These are phyloP conservation scores for Dillenia suffruticosa DNA, from an alignment of 164 flowering plant species.

Conservation along the genomic window DNA sequence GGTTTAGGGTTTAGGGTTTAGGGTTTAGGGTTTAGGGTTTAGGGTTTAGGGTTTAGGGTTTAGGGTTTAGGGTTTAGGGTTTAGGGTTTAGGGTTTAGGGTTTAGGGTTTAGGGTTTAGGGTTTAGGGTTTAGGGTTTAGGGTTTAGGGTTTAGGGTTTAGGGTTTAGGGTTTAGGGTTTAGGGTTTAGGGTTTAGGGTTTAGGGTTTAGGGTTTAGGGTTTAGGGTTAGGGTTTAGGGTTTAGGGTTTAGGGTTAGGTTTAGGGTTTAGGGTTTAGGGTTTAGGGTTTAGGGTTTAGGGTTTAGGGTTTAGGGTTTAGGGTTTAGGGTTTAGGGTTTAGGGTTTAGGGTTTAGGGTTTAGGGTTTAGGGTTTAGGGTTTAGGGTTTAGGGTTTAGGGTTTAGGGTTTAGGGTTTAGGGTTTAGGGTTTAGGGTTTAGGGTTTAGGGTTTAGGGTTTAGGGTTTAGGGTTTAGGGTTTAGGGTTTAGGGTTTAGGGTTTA, in stretches of 20 bases:
- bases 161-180: not conserved
- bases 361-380: not conserved
- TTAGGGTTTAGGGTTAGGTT: not conserved
- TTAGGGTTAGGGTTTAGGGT: not conserved
- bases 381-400: not conserved
- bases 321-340: not conserved
- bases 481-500: not conserved
- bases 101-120: not conserved
- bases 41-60: not conserved
- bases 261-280: not conserved
- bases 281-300: not conserved
- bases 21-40: not conserved
- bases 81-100: not conserved
- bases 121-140: not conserved
- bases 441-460: not conserved
- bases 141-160: not conserved
- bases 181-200: not conserved
- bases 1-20: not conserved
- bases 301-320: not conserved
- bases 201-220: not conserved
- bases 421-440: not conserved
- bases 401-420: not conserved
- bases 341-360: not conserved
- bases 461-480: not conserved
- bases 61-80: slow-evolving; percentile 1